phyloP scores from a whole-genome alignment of 768 basidiomycete species.

The Boletus insuetus region DNA sequence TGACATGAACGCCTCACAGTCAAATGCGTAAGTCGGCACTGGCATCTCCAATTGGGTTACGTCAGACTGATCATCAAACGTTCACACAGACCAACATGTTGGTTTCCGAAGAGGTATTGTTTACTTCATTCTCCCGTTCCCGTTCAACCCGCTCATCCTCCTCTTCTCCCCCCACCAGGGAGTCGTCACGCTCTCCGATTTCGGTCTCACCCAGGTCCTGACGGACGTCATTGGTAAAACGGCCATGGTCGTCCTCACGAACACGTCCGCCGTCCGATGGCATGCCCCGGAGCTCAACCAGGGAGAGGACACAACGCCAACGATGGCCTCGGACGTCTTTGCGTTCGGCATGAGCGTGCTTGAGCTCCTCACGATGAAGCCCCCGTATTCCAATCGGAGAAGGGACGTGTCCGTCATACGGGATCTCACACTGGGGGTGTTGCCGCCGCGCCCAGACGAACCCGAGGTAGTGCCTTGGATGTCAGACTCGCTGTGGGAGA shows the following conservation, averaged over 20 bases:
- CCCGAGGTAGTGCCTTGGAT: constrained; percentile 36
- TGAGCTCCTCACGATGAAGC: constrained; percentile 51
- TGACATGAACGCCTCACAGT: constrained; percentile 32
- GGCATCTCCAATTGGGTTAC: background rate
- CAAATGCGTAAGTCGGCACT: constrained; percentile 50
- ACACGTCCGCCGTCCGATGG: constrained; percentile 52
- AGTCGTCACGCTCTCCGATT: constrained; percentile 57
- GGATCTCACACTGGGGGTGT: constrained; percentile 37
- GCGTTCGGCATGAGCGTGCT: constrained; percentile 61
- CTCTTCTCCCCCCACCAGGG: constrained; percentile 39
- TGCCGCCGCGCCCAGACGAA: constrained; percentile 44
- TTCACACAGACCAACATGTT: constrained; percentile 52
- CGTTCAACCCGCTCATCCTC: background rate
- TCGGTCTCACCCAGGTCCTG: constrained; percentile 61
- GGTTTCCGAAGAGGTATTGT: constrained; percentile 45
- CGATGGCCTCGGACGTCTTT: constrained; percentile 51
- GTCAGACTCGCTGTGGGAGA: constrained; percentile 46
- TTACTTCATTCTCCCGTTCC: background rate
- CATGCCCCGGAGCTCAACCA: constrained; percentile 58
- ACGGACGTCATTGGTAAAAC: constrained; percentile 53
- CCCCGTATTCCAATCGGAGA: constrained; percentile 49
- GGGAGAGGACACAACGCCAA: constrained; percentile 40
- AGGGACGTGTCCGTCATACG: constrained; percentile 51
- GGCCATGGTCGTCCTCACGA: constrained; percentile 45
- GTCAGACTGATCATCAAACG: constrained; percentile 2